Conservation (phyloP, 306 rosid genomes). For the Rosa multiflora region DNA sequence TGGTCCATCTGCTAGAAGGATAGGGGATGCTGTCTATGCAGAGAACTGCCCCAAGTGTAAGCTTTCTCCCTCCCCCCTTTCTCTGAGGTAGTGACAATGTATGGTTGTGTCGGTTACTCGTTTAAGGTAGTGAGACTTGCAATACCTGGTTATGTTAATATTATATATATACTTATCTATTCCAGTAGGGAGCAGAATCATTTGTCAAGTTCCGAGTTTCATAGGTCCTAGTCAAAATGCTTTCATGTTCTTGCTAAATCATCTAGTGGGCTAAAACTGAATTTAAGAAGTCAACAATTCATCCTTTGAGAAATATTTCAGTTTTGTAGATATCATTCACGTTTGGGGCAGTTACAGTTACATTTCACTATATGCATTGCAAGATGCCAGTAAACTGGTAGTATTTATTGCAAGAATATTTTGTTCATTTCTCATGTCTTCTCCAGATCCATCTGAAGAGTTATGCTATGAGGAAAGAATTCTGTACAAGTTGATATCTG, state of each 20-base stretch:
- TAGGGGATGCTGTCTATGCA: conserved; percentile 88
- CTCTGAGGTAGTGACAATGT: background rate
- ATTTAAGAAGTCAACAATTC: background rate
- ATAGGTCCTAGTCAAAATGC: background rate
- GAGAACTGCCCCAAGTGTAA: conserved; percentile 98
- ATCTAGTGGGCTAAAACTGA: background rate
- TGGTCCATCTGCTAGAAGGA: conserved; percentile 94
- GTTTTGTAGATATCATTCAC: background rate
- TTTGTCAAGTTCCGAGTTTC: background rate
- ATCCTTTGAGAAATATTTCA: background rate
- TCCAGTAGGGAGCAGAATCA: background rate
- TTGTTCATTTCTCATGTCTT: conserved; percentile 12
- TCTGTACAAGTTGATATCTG: conserved; percentile 93
- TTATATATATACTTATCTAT: background rate
- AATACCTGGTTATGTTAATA: background rate
- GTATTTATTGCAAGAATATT: background rate
- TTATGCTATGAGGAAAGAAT: conserved; percentile 83
- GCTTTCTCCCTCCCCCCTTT: conserved; percentile 16
- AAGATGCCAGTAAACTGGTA: background rate
- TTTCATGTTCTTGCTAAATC: background rate
- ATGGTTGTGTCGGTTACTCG: background rate
- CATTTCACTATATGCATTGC: conserved; percentile 6
- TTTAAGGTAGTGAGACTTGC: background rate
- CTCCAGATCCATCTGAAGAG: conserved; percentile 77
- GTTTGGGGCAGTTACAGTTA: background rate